These are phyloP conservation scores for Echium plantagineum DNA, from an alignment of 257 asterid genomes.

Conservation along the genomic window DNA sequence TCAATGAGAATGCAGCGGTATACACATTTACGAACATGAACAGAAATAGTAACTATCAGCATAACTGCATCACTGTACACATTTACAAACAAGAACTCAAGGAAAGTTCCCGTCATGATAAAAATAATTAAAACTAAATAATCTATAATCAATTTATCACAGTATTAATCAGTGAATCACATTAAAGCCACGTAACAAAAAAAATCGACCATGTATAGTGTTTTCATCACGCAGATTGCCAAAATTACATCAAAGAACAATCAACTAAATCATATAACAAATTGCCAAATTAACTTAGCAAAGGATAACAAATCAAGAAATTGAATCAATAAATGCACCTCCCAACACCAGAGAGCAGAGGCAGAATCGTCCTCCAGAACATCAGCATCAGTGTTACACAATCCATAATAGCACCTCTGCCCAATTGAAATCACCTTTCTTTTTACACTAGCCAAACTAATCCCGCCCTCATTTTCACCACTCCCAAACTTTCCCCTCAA, in stretches of 20 bases:
- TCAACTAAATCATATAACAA: constrained; percentile 1
- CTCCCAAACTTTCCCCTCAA: constrained; percentile 27
- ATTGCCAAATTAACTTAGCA: neutral
- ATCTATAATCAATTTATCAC: neutral
- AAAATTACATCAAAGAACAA: neutral
- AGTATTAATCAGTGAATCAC: neutral
- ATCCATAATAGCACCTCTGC: constrained; percentile 66
- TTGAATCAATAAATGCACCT: constrained; percentile 31
- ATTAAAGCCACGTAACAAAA: neutral
- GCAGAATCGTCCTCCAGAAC: constrained; percentile 76
- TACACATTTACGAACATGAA: neutral
- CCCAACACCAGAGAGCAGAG: constrained; percentile 88
- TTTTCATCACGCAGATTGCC: too few relatives aligned
- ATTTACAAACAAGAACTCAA: neutral
- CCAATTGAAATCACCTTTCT: constrained; percentile 56
- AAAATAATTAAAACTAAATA: too few relatives aligned
- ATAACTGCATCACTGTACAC: neutral
- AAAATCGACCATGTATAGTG: too few relatives aligned
- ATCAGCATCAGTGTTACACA: constrained; percentile 54
- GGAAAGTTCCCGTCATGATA: neutral
- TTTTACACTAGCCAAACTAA: constrained; percentile 56
- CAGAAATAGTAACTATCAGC: too few relatives aligned
- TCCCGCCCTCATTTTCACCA: constrained; percentile 13
- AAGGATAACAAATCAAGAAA: neutral
- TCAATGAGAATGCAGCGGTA: neutral